Conservation (phyloP, 495 filamentous ascomycete species). For the Melanomma pulvis-pyrius region DNA sequence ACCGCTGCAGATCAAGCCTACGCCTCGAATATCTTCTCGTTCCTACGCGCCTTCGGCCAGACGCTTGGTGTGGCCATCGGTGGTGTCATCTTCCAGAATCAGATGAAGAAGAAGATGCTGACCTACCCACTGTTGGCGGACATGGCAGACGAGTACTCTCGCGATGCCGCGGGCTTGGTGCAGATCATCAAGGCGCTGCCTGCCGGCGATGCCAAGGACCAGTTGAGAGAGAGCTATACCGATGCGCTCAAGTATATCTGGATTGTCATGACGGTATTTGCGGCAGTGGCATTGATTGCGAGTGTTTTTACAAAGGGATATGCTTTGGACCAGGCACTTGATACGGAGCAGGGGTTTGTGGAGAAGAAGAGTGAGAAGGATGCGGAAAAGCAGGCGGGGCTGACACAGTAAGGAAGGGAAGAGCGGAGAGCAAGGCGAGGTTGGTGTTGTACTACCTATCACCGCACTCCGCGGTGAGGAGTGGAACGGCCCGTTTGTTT, state of each 20-base stretch:
- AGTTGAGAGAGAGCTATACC: conserved; percentile 46
- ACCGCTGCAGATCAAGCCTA: conserved; percentile 49
- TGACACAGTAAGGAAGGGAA: not conserved
- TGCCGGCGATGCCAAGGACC: conserved; percentile 37
- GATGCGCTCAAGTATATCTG: conserved; percentile 45
- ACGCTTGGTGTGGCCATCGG: conserved; percentile 65
- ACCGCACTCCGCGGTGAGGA: not conserved
- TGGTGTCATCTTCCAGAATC: conserved; percentile 62
- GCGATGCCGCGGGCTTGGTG: conserved; percentile 55
- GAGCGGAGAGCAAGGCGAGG: not conserved
- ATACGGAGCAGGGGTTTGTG: conserved; percentile 45
- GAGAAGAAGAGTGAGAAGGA: conserved; percentile 42
- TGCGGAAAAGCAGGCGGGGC: conserved; percentile 9
- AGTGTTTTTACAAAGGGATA: conserved; percentile 55
- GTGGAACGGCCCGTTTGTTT: not conserved
- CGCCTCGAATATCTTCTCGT: conserved; percentile 61
- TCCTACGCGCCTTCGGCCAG: conserved; percentile 64
- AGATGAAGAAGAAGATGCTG: conserved; percentile 52
- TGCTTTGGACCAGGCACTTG: conserved; percentile 39
- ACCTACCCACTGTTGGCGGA: conserved; percentile 40
- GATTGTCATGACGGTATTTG: conserved; percentile 54
- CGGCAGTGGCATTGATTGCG: conserved; percentile 52
- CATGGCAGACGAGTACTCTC: conserved; percentile 46
- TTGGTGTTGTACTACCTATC: not conserved
- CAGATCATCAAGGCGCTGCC: conserved; percentile 46